Percentiles rank a stretch among this genome's conserved stretches.
Conservation (phyloP, 768 basidiomycete genomes). For the Tulasnella sp. region DNA sequence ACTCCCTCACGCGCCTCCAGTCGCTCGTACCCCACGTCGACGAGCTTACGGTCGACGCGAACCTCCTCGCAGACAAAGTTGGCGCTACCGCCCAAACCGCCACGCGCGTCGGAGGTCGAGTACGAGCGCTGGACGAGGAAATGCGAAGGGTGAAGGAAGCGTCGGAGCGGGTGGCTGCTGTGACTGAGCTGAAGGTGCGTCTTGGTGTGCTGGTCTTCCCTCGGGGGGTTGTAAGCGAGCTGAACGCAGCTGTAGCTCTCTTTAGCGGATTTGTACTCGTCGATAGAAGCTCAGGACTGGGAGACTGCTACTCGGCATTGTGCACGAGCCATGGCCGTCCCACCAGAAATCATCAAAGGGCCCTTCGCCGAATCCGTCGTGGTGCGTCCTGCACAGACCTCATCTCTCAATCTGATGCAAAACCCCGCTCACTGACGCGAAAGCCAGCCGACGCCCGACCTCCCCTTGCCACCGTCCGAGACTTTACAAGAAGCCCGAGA, state of each 20-base stretch:
- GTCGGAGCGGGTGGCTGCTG: conserved; percentile 81
- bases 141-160: conserved; percentile 84
- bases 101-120: conserved; percentile 84
- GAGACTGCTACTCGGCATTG: conserved; percentile 89
- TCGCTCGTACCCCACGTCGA: conserved; percentile 51
- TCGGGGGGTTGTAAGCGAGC: background rate
- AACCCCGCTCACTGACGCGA: conserved; percentile 7
- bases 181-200: conserved; percentile 86
- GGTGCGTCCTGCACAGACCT: conserved; percentile 36
- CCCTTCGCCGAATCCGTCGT: conserved; percentile 80
- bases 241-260: conserved; percentile 44
- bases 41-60: conserved; percentile 47
- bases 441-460: conserved; percentile 76
- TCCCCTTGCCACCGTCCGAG: conserved; percentile 74
- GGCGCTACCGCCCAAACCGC: conserved; percentile 66
- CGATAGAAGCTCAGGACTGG: conserved; percentile 83
- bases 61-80: conserved; percentile 44
- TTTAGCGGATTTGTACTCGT: conserved; percentile 38
- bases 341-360: conserved; percentile 64
- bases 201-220: too few species aligned
- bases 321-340: conserved; percentile 78
- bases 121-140: conserved; percentile 81
- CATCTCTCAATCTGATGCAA: background rate
- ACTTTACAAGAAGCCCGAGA: conserved; percentile 67
- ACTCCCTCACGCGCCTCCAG: conserved; percentile 50